Conservation (phyloP, 1,284 basidiomycete species). For the Cutaneotrichosporon sp. region DNA sequence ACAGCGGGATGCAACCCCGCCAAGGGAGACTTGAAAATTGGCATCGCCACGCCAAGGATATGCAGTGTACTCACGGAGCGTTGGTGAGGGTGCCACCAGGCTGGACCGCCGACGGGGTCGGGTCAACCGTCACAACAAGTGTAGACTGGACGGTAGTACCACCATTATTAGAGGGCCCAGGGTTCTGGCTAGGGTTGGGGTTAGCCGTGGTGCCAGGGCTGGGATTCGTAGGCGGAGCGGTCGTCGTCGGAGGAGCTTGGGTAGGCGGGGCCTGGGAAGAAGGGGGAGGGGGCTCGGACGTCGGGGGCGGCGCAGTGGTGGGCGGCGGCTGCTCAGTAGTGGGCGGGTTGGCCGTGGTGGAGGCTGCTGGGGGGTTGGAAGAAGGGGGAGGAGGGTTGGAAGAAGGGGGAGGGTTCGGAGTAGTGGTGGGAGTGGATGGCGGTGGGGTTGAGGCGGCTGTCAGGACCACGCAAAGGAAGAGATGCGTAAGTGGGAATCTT, state of each 20-base stretch:
- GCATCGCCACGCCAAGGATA: neutral
- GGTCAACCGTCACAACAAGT: neutral
- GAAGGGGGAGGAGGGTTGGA: neutral
- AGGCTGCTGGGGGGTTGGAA: neutral
- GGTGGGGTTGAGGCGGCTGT: neutral
- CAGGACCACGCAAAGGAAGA: slow-evolving; percentile 3
- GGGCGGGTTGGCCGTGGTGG: neutral
- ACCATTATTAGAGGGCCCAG: no score
- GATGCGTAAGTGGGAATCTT: slow-evolving; percentile 3
- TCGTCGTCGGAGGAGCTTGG: slow-evolving; percentile 6
- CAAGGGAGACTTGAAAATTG: neutral
- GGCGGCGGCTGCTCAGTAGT: slow-evolving; percentile 1
- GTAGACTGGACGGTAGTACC: slow-evolving; percentile 1
- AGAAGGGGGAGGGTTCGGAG: slow-evolving; percentile 4
- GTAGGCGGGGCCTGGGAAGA: slow-evolving; percentile 2
- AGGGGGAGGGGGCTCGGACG: slow-evolving; percentile 4
- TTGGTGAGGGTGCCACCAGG: neutral
- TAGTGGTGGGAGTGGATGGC: neutral
- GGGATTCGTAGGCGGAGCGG: slow-evolving; percentile 1
- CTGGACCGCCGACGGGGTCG: neutral
- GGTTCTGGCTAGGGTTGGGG: neutral
- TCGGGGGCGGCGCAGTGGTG: neutral
- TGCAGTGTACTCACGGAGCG: neutral
- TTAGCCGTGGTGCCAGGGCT: slow-evolving; percentile 1
- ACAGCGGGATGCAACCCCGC: neutral